Evolutionary conservation across 495 filamentous ascomycete species (phyloP), one percentile per base, ranked within the genome.

Genomic region (Thermothielavioides terrestris): DNA sequence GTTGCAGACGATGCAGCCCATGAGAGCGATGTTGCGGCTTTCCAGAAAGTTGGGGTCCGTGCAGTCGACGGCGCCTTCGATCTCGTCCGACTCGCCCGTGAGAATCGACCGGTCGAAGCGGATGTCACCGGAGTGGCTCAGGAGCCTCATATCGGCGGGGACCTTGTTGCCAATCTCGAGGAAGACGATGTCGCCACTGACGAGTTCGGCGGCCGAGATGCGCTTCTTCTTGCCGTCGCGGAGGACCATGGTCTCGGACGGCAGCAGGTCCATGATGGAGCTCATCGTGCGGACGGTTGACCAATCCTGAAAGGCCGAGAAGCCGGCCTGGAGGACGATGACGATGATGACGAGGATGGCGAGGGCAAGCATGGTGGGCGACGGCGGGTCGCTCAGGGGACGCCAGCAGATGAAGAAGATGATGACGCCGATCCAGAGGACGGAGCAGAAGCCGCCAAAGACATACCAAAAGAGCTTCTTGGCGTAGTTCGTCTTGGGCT

Each of bases 251-350:
- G 54, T 46, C 17, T 65, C 55, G 10, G 57, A 51, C 2, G 66
- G 66, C 1, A 68, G 41, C n/a, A 68, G 44, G 44, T 55, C 54
- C 28, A 53, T 53, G 48, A 68, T 68, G 18, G 62, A 62, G 15
- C 55, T 57, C 66, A 68, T 68, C 26, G 55, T 59, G 18, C 60
- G 56, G 3, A 49, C 48, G 4, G 63, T 66, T 4, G 65, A 68
- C 65, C 65, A 69, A 42, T 69, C 66, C 46, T 69, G 66, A 31
- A 63, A 69, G 14, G 57, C 57, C n/a, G 59, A 63, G 49, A 69
- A 69, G 47, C 34, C 38, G 2, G 66, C 66, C 41, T 69, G 66
- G 10, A 67, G 53, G 31, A 62, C 44, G 21, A 66, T 64, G 43
- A 69, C 66, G 21, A 64, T 62, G 46, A 67, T 46, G 40, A 69